Percentiles rank a stretch among this genome's conserved stretches.
Evolutionary conservation across 2,329 filamentous ascomycete genomes (phyloP).

Genomic region (Tolypocladium tropicale): DNA sequence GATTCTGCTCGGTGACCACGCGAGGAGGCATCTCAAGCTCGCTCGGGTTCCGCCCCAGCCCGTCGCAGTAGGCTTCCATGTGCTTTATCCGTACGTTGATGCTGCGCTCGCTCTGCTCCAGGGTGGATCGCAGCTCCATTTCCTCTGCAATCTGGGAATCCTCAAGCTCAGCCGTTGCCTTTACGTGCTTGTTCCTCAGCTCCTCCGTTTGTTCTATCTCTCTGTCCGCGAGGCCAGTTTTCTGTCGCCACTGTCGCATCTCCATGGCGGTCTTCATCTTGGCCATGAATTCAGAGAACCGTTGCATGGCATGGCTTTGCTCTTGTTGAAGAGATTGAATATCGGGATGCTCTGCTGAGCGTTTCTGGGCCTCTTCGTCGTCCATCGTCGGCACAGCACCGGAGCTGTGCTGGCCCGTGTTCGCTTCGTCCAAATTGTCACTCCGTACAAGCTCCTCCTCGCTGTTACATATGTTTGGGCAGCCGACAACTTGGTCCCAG

Average conservation of each 20-base stretch:
- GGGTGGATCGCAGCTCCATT: constrained; percentile 43
- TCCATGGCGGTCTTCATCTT: constrained; percentile 40
- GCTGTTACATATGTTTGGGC: constrained; percentile 47
- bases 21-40: constrained; percentile 31
- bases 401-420: constrained; percentile 25
- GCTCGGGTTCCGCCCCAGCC: constrained; percentile 31
- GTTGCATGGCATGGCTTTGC: constrained; percentile 40
- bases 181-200: constrained; percentile 44
- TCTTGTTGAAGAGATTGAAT: constrained; percentile 32
- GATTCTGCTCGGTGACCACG: constrained; percentile 48
- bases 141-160: constrained; percentile 53
- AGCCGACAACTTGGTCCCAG: constrained; percentile 45
- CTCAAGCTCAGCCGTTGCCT: constrained; percentile 44
- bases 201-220: constrained; percentile 38
- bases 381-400: constrained; percentile 35
- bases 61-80: constrained; percentile 57
- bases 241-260: constrained; percentile 38
- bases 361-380: constrained; percentile 35
- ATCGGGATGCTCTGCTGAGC: constrained; percentile 31
- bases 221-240: constrained; percentile 33
- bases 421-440: constrained; percentile 36
- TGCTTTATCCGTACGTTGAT: constrained; percentile 49
- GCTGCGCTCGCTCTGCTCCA: constrained; percentile 48
- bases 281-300: constrained; percentile 39
- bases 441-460: constrained; percentile 45